Evolutionary conservation across 805 yeast species (phyloP).

Genomic region (Suhomyces prunicola): DNA sequence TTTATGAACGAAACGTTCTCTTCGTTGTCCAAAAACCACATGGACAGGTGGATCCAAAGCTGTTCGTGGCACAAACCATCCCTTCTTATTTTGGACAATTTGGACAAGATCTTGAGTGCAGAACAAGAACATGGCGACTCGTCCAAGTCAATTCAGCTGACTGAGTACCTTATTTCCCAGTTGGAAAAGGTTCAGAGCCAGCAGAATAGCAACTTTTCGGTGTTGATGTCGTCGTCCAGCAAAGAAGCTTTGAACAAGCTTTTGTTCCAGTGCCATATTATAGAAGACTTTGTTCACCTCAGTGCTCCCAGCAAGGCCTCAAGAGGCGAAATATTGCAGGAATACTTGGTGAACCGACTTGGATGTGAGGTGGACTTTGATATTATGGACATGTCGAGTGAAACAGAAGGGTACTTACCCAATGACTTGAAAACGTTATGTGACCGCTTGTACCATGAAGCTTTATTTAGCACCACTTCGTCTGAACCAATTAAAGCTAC

Average conservation of each 20-base stretch:
- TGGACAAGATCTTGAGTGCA: conserved; percentile 69
- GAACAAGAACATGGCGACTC: conserved; percentile 61
- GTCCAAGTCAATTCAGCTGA: conserved; percentile 56
- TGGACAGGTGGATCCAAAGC: conserved; percentile 43
- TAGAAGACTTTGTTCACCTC: conserved; percentile 60
- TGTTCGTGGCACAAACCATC: conserved; percentile 80
- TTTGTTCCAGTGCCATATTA: conserved; percentile 64
- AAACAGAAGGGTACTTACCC: conserved; percentile 88
- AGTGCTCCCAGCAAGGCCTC: conserved; percentile 67
- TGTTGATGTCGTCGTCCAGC: conserved; percentile 62
- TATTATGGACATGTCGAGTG: conserved; percentile 48
- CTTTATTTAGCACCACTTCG: conserved; percentile 19
- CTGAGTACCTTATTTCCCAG: conserved; percentile 52
- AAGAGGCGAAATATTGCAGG: conserved; percentile 47
- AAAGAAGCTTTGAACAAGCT: conserved; percentile 62
- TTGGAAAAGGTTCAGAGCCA: conserved; percentile 44
- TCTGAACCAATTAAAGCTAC: conserved; percentile 13
- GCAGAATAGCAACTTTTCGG: conserved; percentile 45
- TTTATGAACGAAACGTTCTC: conserved; percentile 54
- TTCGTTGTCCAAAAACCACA: conserved; percentile 42
- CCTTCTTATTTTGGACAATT: conserved; percentile 69
- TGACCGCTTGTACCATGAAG: conserved; percentile 65
- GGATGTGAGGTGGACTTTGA: conserved; percentile 38
- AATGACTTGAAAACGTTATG: conserved; percentile 69
- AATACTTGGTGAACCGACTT: conserved; percentile 30